Evolutionary conservation across 2,329 filamentous ascomycete genomes (phyloP), one percentile per base, ranked within the genome.

Genomic region (Fusarium marasasianum): DNA sequence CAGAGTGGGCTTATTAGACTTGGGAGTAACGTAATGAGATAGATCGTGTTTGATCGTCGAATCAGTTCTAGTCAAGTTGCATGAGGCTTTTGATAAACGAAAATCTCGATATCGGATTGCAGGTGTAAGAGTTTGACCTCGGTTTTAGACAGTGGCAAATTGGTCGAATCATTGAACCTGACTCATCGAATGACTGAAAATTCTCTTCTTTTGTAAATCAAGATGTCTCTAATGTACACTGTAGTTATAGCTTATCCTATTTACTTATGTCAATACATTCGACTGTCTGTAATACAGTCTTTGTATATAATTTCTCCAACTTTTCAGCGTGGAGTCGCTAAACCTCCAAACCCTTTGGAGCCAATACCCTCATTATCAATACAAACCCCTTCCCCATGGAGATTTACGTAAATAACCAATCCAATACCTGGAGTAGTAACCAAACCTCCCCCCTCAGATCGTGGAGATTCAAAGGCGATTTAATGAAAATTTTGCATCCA

Each of bases 301-400:
- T 13, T 18, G 8, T 18, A 51, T 8, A 13, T 4, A 14, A 3
- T 22, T 50, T 65, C 31, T 65, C 65, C 56, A 51, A 63, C 20
- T 26, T 18, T 18, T n/a, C 38, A 18, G 18, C 51, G 60, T 57
- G 51, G 56, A 35, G 41, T 38, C 26, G 20, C 17, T 24, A 44
- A 63, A 55, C 43, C 59, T 62, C 41, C 45, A 57, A 62, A 35
- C 51, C 48, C 48, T 15, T 55, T 50, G 31, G 66, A 60, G 51
- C 33, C 24, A 29, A 62, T 61, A 41, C 9, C 56, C 65, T 69
- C 57, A 53, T 24, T 63, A 35, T 40, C 33, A 45, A 47, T 24
- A 60, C 8, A 26, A 24, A n/a, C 15, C 5, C 22, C 24, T 73
- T 71, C 71, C 71, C 71, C 71, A 67, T 73, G 71, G 71, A 74